Percentiles rank a stretch among this genome's conserved stretches.
These are phyloP conservation scores for Cenchrus americanus DNA, from an alignment of 176 grass and related monocot species.

Conservation along the genomic window DNA sequence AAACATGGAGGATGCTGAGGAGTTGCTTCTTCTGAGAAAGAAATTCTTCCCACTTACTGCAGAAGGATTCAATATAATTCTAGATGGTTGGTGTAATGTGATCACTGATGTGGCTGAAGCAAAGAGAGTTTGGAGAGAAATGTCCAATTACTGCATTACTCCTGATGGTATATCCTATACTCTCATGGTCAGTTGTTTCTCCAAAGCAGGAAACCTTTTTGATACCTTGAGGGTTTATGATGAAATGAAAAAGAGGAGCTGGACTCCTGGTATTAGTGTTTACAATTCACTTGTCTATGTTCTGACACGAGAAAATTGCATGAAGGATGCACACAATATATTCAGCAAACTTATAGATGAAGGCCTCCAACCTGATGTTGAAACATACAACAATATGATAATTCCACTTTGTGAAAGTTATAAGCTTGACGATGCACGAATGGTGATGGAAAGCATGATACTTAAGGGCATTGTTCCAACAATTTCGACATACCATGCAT, in stretches of 20 bases:
- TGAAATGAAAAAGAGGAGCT: conserved; percentile 91
- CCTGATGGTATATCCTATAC: conserved; percentile 73
- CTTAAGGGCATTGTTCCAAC: conserved; percentile 61
- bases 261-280: conserved; percentile 65
- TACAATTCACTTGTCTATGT: conserved; percentile 93
- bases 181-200: conserved; percentile 92
- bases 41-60: conserved; percentile 71
- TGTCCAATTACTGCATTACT: conserved; percentile 83
- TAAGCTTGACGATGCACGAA: conserved; percentile 75
- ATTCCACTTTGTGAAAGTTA: conserved; percentile 65
- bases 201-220: conserved; percentile 86
- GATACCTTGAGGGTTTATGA: conserved; percentile 88
- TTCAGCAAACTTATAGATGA: conserved; percentile 68
- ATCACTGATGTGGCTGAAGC: conserved; percentile 81
- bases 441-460: conserved; percentile 71
- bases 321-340: conserved; percentile 85
- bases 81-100: conserved; percentile 86
- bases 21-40: conserved; percentile 74
- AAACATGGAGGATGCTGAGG: conserved; percentile 91
- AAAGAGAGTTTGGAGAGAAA: conserved; percentile 95
- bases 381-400: conserved; percentile 93
- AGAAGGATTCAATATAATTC: conserved; percentile 88
- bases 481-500: conserved; percentile 70
- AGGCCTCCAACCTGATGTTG: conserved; percentile 64
- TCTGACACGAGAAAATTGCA: conserved; percentile 85